Conservation (phyloP, 2,329 filamentous ascomycete genomes). For the Apiospora sp. region DNA sequence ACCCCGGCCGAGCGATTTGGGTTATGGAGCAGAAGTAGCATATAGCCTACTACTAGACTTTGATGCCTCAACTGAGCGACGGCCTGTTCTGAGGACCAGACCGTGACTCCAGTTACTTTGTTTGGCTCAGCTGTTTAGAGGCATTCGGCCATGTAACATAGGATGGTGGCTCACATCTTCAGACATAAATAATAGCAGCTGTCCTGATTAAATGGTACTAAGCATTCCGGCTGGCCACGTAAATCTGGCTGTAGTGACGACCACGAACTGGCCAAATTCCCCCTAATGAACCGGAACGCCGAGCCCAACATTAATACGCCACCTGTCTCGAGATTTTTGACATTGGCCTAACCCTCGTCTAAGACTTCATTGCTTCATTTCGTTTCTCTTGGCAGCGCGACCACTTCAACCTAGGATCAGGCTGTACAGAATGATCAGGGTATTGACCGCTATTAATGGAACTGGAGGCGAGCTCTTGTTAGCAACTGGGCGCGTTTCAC, state of each 20-base stretch:
- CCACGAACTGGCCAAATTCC: not conserved
- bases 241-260: not conserved
- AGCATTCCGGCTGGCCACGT: not conserved
- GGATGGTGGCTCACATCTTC: not conserved
- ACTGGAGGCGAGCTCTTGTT: slow-evolving; percentile 56
- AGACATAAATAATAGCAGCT: not conserved
- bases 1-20: not conserved
- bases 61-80: not conserved
- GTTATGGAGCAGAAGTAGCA: not conserved
- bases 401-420: slow-evolving; percentile 69
- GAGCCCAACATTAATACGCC: not conserved
- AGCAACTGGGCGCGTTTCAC: slow-evolving; percentile 11
- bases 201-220: not conserved
- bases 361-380: slow-evolving; percentile 4
- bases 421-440: slow-evolving; percentile 83
- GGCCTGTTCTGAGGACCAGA: not conserved
- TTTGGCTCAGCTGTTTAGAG: not conserved
- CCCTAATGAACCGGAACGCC: slow-evolving; percentile 8
- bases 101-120: not conserved
- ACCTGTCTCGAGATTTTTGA: not conserved
- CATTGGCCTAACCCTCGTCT: not conserved
- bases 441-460: slow-evolving; percentile 85
- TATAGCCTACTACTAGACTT: not conserved
- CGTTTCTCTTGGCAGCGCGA: not conserved
- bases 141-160: not conserved